phyloP scores from a whole-genome alignment of 2,329 filamentous ascomycete genomes.

The Colletotrichum spinosum region DNA sequence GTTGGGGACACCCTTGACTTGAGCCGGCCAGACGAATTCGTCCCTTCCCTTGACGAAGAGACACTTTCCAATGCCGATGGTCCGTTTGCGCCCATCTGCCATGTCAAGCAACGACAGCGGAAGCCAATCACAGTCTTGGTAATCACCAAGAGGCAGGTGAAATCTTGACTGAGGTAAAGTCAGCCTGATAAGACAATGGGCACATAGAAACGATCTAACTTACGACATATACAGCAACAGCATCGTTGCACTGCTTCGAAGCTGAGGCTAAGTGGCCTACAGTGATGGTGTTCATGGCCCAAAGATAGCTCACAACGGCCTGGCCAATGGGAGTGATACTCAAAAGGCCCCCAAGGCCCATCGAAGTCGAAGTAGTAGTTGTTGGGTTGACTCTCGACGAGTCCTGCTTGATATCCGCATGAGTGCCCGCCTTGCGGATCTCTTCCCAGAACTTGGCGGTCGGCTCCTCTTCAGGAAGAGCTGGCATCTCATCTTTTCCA shows the following conservation, averaged over 20 bases:
- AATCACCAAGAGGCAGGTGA: conserved; percentile 16
- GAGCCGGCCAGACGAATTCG: no score
- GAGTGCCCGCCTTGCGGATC: no score
- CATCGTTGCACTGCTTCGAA: conserved; percentile 16
- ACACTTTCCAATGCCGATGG: conserved; percentile 9
- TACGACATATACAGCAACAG: conserved; percentile 15
- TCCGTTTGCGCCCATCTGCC: background rate
- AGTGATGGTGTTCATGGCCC: background rate
- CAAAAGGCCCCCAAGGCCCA: background rate
- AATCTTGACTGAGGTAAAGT: conserved; percentile 23
- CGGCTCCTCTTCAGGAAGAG: no score
- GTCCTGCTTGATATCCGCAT: no score
- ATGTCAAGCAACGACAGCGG: background rate
- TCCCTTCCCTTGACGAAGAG: conserved; percentile 21
- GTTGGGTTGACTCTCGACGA: no score
- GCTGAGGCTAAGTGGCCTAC: conserved; percentile 14
- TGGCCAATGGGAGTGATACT: background rate
- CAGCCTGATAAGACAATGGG: background rate
- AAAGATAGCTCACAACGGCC: conserved; percentile 8
- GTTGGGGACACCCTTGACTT: conserved; percentile 3
- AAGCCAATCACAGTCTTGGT: conserved; percentile 21
- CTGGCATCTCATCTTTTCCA: no score
- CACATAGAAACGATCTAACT: background rate
- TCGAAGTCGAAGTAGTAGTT: no score
- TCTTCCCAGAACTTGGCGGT: no score